A percentile compares a stretch with the other conserved stretches of the same genome.
phyloP scores from a whole-genome alignment of 306 rosid species.

The Cajanus cajan region DNA sequence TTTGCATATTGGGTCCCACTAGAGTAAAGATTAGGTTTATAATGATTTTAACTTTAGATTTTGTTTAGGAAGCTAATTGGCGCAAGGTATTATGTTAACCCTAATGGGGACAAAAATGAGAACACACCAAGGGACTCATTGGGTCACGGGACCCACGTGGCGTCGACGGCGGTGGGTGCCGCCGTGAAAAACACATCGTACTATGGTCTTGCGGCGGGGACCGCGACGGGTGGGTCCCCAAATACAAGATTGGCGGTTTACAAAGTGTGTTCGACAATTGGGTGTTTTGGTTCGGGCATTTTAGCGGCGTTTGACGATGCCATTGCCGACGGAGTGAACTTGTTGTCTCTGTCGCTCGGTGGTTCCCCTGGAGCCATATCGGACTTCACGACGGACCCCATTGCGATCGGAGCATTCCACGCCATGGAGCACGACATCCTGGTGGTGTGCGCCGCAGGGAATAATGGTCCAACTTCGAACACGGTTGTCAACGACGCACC shows the following conservation, averaged over 20 bases:
- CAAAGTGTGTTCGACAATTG: constrained; percentile 46
- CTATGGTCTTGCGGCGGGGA: constrained; percentile 65
- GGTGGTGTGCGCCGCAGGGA: constrained; percentile 78
- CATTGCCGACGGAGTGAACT: constrained; percentile 70
- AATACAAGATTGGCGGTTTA: constrained; percentile 71
- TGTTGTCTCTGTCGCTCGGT: constrained; percentile 75
- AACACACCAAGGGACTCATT: constrained; percentile 54
- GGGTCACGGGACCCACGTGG: constrained; percentile 87
- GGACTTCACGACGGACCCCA: background rate
- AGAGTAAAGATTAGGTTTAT: too few species aligned
- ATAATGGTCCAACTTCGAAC: constrained; percentile 38
- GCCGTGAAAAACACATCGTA: constrained; percentile 54
- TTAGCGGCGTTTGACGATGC: constrained; percentile 81
- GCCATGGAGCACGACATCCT: constrained; percentile 67
- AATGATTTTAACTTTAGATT: background rate
- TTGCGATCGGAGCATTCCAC: constrained; percentile 75
- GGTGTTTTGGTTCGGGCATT: constrained; percentile 61
- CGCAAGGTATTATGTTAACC: constrained; percentile 59
- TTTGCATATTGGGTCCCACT: too few species aligned
- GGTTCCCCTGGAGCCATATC: background rate
- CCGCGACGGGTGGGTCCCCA: constrained; percentile 73
- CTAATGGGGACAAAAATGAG: background rate
- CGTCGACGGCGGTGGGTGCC: constrained; percentile 73
- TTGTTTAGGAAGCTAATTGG: constrained; percentile 71
- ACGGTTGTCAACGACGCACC: constrained; percentile 64